Base-by-base conservation (phyloP, 164 flowering plant genomes). In the Paratinospora sagittata region DNA sequence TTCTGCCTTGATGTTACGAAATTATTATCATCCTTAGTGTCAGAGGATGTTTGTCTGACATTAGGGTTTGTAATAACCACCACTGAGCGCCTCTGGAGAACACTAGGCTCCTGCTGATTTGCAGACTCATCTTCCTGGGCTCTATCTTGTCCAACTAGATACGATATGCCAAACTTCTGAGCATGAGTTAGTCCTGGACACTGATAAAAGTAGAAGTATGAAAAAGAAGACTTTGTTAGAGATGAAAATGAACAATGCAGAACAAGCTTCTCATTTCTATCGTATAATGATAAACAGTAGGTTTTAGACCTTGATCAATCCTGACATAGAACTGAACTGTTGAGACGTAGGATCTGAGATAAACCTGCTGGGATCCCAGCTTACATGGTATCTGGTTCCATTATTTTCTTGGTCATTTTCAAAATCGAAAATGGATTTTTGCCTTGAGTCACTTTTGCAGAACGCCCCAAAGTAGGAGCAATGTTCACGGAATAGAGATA, bases 401-500 rank as follows among this genome's bases (percentile, higher is more conserved):
- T 87, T 89, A 43, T 74, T 70, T 73, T 83, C 84, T 49, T 72
- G 75, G 70, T 76, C 79, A 43, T 27, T 63, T 65, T 85, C 70
- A 70, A 65, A 26, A 49, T 76, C 76, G 11, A 81, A 78, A 47
- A 70, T 71, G 49, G 74, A 71, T 65, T 74, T 77, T 24, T 69
- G 76, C 76, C 78, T 84, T 47, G 55, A 64, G 67, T 74, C 75
- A 69, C 69, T 70, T 70, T 75, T 78, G 76, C 99, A 95, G 74
- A 79, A 92, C 63, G 97, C 87, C 71, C 97, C 97, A n/a, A 85
- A 72, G 79, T 95, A 95, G 5, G 92, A 84, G 80, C 97, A 95
- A 71, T 88, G 97, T 74, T 92, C 99, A 39, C 76, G 79, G 3
- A 80, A 85, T 41, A 95, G 77, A 62, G 97, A 87, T 75, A 95